A percentile compares a stretch with the other conserved stretches of the same genome.
Evolutionary conservation across 148 eudicot species (phyloP).

Genomic region (Gaultheria prostrata): DNA sequence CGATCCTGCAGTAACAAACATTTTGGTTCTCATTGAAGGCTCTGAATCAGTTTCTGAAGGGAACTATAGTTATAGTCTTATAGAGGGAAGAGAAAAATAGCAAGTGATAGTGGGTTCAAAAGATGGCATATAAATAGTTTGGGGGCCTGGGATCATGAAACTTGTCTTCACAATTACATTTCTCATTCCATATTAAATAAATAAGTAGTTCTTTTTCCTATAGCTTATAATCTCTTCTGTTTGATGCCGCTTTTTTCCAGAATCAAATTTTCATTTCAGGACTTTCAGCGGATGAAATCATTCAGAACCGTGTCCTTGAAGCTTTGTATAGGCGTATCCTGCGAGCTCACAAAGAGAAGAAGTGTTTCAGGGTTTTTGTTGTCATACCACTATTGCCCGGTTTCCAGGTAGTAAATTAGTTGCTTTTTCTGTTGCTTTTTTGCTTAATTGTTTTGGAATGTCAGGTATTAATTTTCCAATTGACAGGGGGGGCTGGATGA

Average conservation of each 20-base stretch:
- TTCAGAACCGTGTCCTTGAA: constrained; percentile 81
- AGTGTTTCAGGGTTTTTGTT: constrained; percentile 81
- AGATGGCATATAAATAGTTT: not conserved
- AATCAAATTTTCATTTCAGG: constrained; percentile 99
- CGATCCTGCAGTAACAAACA: not conserved
- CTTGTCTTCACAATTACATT: not conserved
- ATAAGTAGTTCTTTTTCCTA: not conserved
- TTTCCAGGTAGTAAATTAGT: constrained; percentile 67
- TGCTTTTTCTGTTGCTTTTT: not conserved
- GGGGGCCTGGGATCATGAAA: not conserved
- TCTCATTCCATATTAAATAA: not conserved
- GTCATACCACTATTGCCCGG: constrained; percentile 94
- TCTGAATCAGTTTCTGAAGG: not conserved
- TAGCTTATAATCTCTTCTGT: not conserved
- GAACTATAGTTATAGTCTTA: not conserved
- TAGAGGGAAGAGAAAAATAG: not conserved
- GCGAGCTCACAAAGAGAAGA: constrained; percentile 79
- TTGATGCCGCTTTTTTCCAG: constrained; percentile 46
- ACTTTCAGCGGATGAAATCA: constrained; percentile 82
- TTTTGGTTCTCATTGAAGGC: not conserved
- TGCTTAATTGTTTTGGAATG: not conserved
- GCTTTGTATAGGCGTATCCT: constrained; percentile 75
- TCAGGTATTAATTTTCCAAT: constrained; percentile 4
- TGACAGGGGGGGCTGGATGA: constrained; percentile 95
- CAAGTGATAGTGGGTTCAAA: not conserved